Conservation (phyloP, 2,329 filamentous ascomycete species). For the Tolypocladium paradoxum region DNA sequence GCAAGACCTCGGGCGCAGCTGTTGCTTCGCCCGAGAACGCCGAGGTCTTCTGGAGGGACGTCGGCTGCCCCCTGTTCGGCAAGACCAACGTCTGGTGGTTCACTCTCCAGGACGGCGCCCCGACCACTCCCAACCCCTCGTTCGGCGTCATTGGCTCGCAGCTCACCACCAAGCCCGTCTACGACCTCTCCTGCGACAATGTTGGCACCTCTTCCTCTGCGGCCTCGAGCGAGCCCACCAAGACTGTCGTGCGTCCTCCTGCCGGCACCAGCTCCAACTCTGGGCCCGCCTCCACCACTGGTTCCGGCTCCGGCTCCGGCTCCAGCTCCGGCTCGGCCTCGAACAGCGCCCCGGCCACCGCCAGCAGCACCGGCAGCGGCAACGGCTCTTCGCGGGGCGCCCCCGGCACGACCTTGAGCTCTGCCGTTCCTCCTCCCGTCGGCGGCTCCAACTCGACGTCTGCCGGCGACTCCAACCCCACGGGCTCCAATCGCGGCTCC, state of each 20-base stretch:
- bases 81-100: conserved; percentile 65
- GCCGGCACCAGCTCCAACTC: conserved; percentile 7
- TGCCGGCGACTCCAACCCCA: not conserved
- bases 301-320: conserved; percentile 14
- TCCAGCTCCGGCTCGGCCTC: conserved; percentile 15
- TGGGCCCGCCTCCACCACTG: conserved; percentile 7
- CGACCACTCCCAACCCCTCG: conserved; percentile 50
- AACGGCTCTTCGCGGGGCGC: conserved; percentile 2
- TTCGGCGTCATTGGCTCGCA: conserved; percentile 57
- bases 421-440: conserved; percentile 5
- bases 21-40: conserved; percentile 58
- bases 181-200: conserved; percentile 48
- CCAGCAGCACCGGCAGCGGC: not conserved
- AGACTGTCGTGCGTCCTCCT: not conserved
- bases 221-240: not conserved
- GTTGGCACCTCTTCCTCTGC: conserved; percentile 6
- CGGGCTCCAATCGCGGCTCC: not conserved
- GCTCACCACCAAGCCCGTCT: conserved; percentile 45
- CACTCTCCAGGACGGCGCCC: conserved; percentile 57
- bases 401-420: conserved; percentile 1
- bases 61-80: conserved; percentile 62
- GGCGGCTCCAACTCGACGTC: not conserved
- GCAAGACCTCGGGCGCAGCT: conserved; percentile 49
- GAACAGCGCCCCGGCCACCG: not conserved
- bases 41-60: conserved; percentile 68